Conservation (phyloP, 768 basidiomycete species). For the Kwoniella mangroviensis region DNA sequence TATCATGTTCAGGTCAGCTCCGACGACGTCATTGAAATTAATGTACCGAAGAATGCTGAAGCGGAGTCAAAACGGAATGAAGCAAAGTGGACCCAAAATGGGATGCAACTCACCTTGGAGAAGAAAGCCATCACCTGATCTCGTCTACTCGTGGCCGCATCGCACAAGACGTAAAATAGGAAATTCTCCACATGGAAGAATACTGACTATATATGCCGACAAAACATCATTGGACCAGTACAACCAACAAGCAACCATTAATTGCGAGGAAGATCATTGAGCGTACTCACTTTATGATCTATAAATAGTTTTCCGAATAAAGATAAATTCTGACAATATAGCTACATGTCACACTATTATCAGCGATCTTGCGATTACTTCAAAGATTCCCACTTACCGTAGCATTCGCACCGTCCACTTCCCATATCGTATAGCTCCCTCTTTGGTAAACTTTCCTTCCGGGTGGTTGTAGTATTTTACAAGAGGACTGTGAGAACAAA, state of each 20-base stretch:
- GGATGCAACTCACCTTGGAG: slow-evolving; percentile 63
- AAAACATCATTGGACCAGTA: not conserved
- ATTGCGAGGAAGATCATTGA: not conserved
- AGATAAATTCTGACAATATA: slow-evolving; percentile 94
- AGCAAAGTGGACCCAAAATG: not conserved
- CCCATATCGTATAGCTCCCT: slow-evolving; percentile 89
- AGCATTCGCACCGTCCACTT: slow-evolving; percentile 84
- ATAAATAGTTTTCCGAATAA: slow-evolving; percentile 99
- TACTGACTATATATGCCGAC: slow-evolving; percentile 38
- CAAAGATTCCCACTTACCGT: slow-evolving; percentile 64
- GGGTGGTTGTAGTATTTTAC: slow-evolving; percentile 64
- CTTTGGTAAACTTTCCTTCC: slow-evolving; percentile 88
- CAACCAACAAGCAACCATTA: slow-evolving; percentile 5
- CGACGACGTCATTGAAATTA: not conserved
- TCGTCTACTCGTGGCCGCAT: slow-evolving; percentile 69
- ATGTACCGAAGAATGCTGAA: too few species aligned
- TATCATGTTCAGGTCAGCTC: too few species aligned
- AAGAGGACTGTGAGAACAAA: not conserved
- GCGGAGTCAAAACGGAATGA: too few species aligned
- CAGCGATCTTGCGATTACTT: not conserved
- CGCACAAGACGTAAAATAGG: slow-evolving; percentile 89
- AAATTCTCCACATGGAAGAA: slow-evolving; percentile 62
- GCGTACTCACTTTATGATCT: slow-evolving; percentile 80
- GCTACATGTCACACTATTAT: slow-evolving; percentile 60
- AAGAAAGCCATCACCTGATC: slow-evolving; percentile 83